A percentile compares a stretch with the other conserved stretches of the same genome.
These are phyloP conservation scores for Thermomucor indicae-seudaticae DNA, from an alignment of 371 early-diverging fungal species.

Conservation along the genomic window DNA sequence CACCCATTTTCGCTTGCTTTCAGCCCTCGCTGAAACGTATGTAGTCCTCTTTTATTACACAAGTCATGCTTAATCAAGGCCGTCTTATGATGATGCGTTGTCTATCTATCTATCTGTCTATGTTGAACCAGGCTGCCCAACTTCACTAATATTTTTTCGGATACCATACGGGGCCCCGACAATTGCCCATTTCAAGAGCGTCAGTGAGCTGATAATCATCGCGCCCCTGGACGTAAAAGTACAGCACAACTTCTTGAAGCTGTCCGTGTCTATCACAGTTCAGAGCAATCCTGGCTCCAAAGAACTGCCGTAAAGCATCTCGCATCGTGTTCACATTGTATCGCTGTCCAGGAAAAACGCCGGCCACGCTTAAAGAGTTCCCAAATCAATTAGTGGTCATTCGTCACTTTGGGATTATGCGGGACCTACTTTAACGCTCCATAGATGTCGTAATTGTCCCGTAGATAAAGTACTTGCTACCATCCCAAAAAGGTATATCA, in stretches of 20 bases:
- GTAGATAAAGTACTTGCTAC: constrained; percentile 36
- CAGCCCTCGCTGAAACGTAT: too few relatives aligned
- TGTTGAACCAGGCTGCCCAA: too few relatives aligned
- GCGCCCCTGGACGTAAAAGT: constrained; percentile 39
- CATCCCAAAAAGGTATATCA: neutral
- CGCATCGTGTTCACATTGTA: constrained; percentile 29
- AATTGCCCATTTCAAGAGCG: constrained; percentile 21
- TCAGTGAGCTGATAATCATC: constrained; percentile 30
- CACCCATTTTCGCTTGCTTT: too few relatives aligned
- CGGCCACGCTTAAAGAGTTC: constrained; percentile 28
- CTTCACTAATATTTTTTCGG: constrained; percentile 39
- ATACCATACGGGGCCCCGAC: constrained; percentile 32
- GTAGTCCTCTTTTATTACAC: too few relatives aligned
- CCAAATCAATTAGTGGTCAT: neutral
- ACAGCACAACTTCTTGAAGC: constrained; percentile 30
- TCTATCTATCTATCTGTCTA: neutral
- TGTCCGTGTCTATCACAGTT: constrained; percentile 24
- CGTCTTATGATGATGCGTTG: too few relatives aligned
- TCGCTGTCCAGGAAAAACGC: constrained; percentile 35
- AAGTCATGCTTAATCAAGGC: too few relatives aligned
- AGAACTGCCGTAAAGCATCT: constrained; percentile 24
- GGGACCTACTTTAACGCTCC: constrained; percentile 33
- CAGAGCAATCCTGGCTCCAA: constrained; percentile 25
- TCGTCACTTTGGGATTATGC: neutral
- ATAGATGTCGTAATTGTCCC: constrained; percentile 39